Conservation (phyloP, 2,329 filamentous ascomycete species). For the Xylaria sp. region DNA sequence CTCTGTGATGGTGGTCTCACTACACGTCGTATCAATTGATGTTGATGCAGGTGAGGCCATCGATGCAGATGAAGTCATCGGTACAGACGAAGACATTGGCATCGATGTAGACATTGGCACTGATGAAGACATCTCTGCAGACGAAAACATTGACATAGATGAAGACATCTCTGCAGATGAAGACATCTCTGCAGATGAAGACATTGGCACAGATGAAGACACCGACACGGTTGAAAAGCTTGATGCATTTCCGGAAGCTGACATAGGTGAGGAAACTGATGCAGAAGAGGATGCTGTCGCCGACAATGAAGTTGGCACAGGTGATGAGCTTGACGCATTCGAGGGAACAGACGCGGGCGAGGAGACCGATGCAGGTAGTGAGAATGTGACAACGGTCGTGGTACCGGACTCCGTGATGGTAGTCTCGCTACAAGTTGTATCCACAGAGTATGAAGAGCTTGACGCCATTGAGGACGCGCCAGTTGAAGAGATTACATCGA, state of each 20-base stretch:
- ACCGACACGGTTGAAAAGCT: neutral
- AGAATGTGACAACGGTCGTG: conserved; percentile 12
- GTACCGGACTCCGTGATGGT: conserved; percentile 18
- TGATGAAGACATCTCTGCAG: neutral
- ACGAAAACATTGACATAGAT: neutral
- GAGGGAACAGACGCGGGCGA: too few relatives aligned
- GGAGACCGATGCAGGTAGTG: neutral
- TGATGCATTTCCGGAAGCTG: conserved; percentile 8
- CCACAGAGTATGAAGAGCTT: conserved; percentile 13
- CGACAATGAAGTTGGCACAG: too few relatives aligned
- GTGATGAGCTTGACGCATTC: neutral
- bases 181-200: neutral
- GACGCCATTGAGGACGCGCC: conserved; percentile 8
- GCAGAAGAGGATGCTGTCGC: too few relatives aligned
- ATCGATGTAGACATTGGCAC: neutral
- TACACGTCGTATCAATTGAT: conserved; percentile 17
- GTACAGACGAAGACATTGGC: neutral
- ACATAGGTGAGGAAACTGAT: neutral
- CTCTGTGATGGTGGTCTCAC: conserved; percentile 19
- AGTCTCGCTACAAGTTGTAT: conserved; percentile 19
- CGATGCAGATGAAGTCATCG: neutral
- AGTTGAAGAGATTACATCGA: conserved; percentile 4
- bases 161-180: neutral
- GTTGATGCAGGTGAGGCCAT: conserved; percentile 1
- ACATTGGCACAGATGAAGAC: neutral